Evolutionary conservation across 495 filamentous ascomycete species (phyloP).

Genomic region (Amorphotheca resinae): DNA sequence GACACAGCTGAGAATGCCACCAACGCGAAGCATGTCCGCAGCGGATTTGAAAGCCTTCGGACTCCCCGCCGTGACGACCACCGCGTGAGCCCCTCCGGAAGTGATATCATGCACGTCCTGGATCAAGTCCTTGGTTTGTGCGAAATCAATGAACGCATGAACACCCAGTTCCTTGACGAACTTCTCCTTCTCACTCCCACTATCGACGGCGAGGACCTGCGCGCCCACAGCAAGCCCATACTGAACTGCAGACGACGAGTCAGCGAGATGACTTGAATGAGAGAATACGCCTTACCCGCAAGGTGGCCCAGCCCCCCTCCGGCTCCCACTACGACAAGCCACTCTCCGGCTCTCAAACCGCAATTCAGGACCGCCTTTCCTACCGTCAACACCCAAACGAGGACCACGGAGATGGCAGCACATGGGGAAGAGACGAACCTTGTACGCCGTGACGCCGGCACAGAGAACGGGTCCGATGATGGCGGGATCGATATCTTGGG

Average conservation of each 20-base stretch:
- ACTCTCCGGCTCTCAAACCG: slow-evolving; percentile 29
- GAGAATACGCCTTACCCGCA: slow-evolving; percentile 25
- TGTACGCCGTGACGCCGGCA: slow-evolving; percentile 27
- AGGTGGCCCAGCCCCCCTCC: slow-evolving; percentile 38
- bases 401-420: neutral
- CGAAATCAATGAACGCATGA: slow-evolving; percentile 34
- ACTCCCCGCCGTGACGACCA: slow-evolving; percentile 29
- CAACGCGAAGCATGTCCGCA: slow-evolving; percentile 38
- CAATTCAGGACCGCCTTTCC: slow-evolving; percentile 31
- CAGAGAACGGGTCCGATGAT: slow-evolving; percentile 34
- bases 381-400: too few species aligned
- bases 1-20: slow-evolving; percentile 36
- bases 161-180: slow-evolving; percentile 32
- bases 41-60: slow-evolving; percentile 34
- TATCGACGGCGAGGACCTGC: slow-evolving; percentile 34
- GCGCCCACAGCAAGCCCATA: slow-evolving; percentile 34
- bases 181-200: slow-evolving; percentile 29
- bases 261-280: too few species aligned
- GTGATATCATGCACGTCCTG: neutral
- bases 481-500: slow-evolving; percentile 33
- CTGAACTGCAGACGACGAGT: slow-evolving; percentile 26
- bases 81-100: neutral
- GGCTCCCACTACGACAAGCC: slow-evolving; percentile 37
- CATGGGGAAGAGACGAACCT: slow-evolving; percentile 10
- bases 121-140: neutral